Evolutionary conservation across 768 basidiomycete species (phyloP), one percentile per base, ranked within the genome.

Genomic region (Ramaria rubella): DNA sequence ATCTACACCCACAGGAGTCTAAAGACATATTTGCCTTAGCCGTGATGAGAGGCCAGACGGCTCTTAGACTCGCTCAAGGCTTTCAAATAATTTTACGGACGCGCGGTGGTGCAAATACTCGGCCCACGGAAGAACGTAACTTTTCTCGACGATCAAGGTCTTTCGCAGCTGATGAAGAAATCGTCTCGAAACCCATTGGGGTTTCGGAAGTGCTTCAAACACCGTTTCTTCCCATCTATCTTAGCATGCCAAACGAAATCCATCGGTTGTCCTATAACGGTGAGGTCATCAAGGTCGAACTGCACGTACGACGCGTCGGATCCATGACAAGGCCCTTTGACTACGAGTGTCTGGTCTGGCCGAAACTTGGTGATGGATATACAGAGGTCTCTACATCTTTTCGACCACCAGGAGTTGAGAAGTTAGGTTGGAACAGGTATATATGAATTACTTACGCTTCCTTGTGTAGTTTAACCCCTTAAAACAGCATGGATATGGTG

Each of bases 201-300:
- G 82, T 86, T 1, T 80, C 86, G 2, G 83, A 85, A 44, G 79
- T 87, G 50, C 73, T 86, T 62, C 62, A n/a, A 40, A 79, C 84
- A 38, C 70, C 69, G 36, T 61, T 60, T 30, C 82, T 87, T 50
- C 86, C 93, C 1, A 85, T 96, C 6, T 98, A 88, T 72, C 77
- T 98, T 53, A 91, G 91, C 62, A 94, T 94, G 82, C 87, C 86
- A 67, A 95, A 97, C 67, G 91, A 95, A 70, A 92, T 98, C 42
- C 95, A 98, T 69, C 78, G 87, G 24, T 85, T 99, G 59, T 85
- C 87, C 40, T 98, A 94, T 64, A 90, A 86, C 44, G 89, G 90
- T n/a, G 88, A 94, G 63, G 80, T 83, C 15, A 90, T 98, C 58
- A 87, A 92, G 64, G 92, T 97, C 17, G 80, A 86, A 62, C 78